Evolutionary conservation across 306 rosid genomes (phyloP).

Genomic region (Vigna radiata): DNA sequence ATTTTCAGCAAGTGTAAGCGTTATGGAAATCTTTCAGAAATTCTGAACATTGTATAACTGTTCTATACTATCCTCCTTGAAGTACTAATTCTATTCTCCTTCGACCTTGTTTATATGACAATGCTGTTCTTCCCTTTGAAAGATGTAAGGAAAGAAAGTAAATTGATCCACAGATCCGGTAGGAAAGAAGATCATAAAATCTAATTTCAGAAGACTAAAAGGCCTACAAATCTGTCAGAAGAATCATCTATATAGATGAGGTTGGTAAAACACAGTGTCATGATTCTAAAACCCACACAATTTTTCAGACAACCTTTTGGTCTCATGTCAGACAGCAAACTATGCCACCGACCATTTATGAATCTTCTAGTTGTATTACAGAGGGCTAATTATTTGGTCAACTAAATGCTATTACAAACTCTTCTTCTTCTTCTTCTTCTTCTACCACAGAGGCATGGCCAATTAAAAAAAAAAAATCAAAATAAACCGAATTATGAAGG

Average conservation of each 20-base stretch:
- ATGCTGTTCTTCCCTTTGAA: slow-evolving; percentile 8
- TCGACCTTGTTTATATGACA: slow-evolving; percentile 17
- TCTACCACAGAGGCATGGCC: slow-evolving; percentile 3
- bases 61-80: neutral
- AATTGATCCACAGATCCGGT: neutral
- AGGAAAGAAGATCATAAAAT: neutral
- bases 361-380: slow-evolving; percentile 22
- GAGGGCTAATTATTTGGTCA: too few species aligned
- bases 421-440: slow-evolving; percentile 8
- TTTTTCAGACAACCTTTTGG: slow-evolving; percentile 25
- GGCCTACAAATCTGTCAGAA: neutral
- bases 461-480: slow-evolving; percentile 21
- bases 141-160: neutral
- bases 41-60: neutral
- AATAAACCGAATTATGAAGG: slow-evolving; percentile 23
- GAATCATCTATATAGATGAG: slow-evolving; percentile 14
- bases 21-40: neutral
- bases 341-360: neutral
- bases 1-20: neutral
- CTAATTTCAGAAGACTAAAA: neutral
- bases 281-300: slow-evolving; percentile 10
- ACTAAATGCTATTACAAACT: too few species aligned
- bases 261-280: slow-evolving; percentile 19
- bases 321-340: neutral
- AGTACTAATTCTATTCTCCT: slow-evolving; percentile 1